A percentile compares a stretch with the other conserved stretches of the same genome.
These are phyloP conservation scores for Cladosporium sp. DNA, from an alignment of 2,329 filamentous ascomycete genomes.

Conservation along the genomic window DNA sequence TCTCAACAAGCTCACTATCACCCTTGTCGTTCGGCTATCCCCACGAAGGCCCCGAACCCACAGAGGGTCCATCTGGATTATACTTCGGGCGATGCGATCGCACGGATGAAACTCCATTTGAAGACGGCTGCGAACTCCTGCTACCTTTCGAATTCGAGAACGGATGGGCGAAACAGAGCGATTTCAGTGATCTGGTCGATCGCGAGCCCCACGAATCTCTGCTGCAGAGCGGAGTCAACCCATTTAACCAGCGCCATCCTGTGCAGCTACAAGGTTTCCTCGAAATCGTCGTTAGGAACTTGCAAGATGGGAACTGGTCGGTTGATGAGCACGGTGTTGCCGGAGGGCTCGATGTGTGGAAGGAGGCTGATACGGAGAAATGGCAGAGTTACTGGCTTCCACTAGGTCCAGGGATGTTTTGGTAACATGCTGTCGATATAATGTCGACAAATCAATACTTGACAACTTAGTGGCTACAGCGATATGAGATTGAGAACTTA, in stretches of 20 bases:
- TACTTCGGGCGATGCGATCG: constrained; percentile 17
- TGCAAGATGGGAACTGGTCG: constrained; percentile 21
- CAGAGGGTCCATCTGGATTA: background rate
- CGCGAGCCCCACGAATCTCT: constrained; percentile 13
- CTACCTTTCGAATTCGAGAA: constrained; percentile 14
- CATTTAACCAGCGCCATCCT: constrained; percentile 22
- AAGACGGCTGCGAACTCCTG: constrained; percentile 14
- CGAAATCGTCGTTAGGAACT: constrained; percentile 21
- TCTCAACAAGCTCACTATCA: background rate
- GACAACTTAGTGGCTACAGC: too few relatives aligned
- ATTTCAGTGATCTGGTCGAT: constrained; percentile 1
- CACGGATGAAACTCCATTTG: background rate
- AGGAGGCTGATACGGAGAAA: constrained; percentile 24
- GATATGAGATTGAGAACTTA: too few relatives aligned
- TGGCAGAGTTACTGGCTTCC: constrained; percentile 24
- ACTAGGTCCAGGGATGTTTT: constrained; percentile 22
- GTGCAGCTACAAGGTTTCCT: constrained; percentile 23
- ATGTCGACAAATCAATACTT: too few relatives aligned
- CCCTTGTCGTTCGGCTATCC: constrained; percentile 9
- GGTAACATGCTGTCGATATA: background rate
- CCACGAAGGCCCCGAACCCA: background rate
- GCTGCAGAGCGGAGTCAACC: constrained; percentile 24
- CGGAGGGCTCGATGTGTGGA: constrained; percentile 25
- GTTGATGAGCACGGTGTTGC: constrained; percentile 24
- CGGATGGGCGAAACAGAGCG: constrained; percentile 21